Base-by-base conservation (phyloP, 2,329 filamentous ascomycete genomes). In the Sclerotinia minor region DNA sequence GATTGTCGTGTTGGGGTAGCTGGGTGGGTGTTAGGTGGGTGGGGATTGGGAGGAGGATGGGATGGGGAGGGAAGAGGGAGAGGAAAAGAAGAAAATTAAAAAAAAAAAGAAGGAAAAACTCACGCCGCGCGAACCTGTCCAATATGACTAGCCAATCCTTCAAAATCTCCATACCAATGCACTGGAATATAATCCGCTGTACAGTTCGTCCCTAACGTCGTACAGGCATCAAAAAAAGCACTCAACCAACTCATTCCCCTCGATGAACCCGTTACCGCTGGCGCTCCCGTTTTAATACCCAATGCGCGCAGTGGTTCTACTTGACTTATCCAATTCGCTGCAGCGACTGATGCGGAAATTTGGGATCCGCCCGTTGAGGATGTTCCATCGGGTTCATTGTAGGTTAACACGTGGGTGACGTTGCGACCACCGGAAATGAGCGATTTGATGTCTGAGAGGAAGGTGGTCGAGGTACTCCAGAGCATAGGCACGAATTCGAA, bases 401-500 rank as follows among this genome's bases (percentile, higher is more conserved):
- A 94, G 38, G 82, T 84, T n/a, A 94, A 80, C 2, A 92, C 85
- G 73, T 92, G 85, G 17, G 81, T 83, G 74, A 94, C 86, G 71
- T 89, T 87, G 70, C 81, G 77, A 7, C 83, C 83, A 49, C 81
- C 81, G 50, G 77, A 73, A 66, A 92, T 82, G 64, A 89, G 81
- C 1, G 73, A 71, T 73, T 81, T 83, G 50, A 94, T 85, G 1
- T 83, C 80, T 67, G 83, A 79, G 52, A 88, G 81, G 77, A 94
- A 94, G 0, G 82, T 80, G 0, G 83, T 87, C 75, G 85, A 83
- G 67, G 81, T 79, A 44, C 90, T 90, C 89, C 89, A 94, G 69
- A 93, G 84, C 91, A 93, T 92, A 63, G 92, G 91, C 1, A 94
- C 87, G 77, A 92, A 95, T 77, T 91, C 83, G 72, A 94, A 86